Base-by-base conservation (phyloP, 2,329 filamentous ascomycete genomes). In the Sporothrix brunneoviolacea region DNA sequence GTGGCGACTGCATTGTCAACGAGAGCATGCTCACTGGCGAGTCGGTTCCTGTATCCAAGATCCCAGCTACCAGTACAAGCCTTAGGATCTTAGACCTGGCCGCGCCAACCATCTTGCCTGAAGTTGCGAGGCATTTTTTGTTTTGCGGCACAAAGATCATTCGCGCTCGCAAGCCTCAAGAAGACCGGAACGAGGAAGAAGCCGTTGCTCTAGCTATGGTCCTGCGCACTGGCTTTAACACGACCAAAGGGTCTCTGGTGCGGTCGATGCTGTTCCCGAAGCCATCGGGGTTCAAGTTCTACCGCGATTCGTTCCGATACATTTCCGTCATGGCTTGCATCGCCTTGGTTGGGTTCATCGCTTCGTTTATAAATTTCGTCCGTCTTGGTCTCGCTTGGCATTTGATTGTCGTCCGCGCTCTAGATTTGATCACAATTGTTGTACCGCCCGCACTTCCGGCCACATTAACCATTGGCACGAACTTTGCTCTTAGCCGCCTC, bases 1-100 rank as follows among this genome's bases (percentile, higher is more conserved):
- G 88, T 47, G 94, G 93, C 36, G 94, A 98, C 68, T 96, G 91
- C 62, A 97, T 98, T 55, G 91, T 98, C 57, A 98, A 98, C 62
- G 93, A 98, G 69, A 97, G 93, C 69, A 98, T 98, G 93, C 79
- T 98, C 32, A 98, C 93, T 35, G 86, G 91, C 52, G 93, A 98
- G 72, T 97, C 93, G 36, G 91, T 98, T 4, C 94, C 93, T 3
- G 91, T 98, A 1, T 95, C 91, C 2, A 98, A 98, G 67, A 75
- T 83, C 2, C 91, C 93, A 1, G 83, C 89, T 4, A 89, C 80
- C 2, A 84, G 95, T 62, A 83, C 91, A 54, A 83, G 86, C 1
- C 73, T 98, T n/a, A 74, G 76, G 21, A 70, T 79, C 42, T 77
- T 98, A 59, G 82, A 95, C 58, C 73, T 96, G 13, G 82, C 80